Base-by-base conservation (phyloP, 179 eudicot species). In the Vitellaria paradoxa region DNA sequence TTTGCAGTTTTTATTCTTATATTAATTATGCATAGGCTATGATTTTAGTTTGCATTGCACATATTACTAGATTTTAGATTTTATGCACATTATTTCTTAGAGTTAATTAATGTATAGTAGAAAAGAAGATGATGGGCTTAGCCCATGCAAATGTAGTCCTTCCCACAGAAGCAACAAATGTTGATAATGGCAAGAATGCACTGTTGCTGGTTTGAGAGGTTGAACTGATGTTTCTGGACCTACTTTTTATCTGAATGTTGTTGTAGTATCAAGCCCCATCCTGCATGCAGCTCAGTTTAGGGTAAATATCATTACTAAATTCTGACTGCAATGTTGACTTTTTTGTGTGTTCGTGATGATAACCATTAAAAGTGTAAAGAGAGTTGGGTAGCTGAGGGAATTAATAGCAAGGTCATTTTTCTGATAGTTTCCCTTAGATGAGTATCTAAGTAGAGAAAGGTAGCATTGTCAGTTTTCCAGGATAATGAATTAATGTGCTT, bases 211-310 rank as follows among this genome's bases (percentile, higher is more conserved):
- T 73, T 73, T 73, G 50, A 42, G 65, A 59, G 24, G 56, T 40
- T 21, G 67, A 13, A 8, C 59, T 46, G 20, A 59, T 5, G 6
- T 42, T 10, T 7, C 10, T 62, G 9, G 17, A 12, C 46, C 20
- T 42, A 72, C 49, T 4, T 9, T 55, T 30, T 56, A 12, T 73
- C 62, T 52, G 21, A 15, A 70, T 50, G 8, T 18, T 24, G 14
- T 26, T 30, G n/a, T 13, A 30, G 1, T 26, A 6, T 30, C 40
- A 30, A 13, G 15, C 60, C 74, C 37, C 37, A 30, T 18, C 56
- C 60, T 70, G 74, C 50, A 46, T 68, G 50, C 52, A 20, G 56
- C 72, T 68, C 72, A n/a, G 37, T 46, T 68, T 45, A 52, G 20
- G 23, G n/a, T 59, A 26, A 7, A 40, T 59, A 20, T 59, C 47